phyloP scores from a whole-genome alignment of 345 rosid genomes.

The Combretum micranthum region DNA sequence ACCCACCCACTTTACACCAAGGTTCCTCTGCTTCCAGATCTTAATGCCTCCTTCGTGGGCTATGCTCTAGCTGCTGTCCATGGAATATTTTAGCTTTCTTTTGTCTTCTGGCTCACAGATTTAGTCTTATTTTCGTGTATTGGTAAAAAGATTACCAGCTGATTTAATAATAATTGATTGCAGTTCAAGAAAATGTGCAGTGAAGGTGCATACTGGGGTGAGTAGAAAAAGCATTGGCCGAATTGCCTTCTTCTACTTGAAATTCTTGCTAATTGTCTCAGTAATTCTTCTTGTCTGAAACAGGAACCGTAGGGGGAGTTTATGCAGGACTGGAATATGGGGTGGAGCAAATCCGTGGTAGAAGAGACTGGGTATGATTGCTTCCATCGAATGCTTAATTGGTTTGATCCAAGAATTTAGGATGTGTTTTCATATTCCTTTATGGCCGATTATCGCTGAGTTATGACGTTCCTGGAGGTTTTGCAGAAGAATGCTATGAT shows the following conservation, averaged over 20 bases:
- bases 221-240: constrained; percentile 6
- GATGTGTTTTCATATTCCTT: no score
- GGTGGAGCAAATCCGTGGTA: constrained; percentile 61
- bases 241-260: background rate
- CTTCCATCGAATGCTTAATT: background rate
- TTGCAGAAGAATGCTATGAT: constrained; percentile 88
- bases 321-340: constrained; percentile 77
- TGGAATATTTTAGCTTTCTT: no score
- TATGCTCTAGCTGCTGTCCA: no score
- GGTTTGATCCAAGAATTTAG: background rate
- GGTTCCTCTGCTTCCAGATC: no score
- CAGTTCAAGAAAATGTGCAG: constrained; percentile 88
- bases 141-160: background rate
- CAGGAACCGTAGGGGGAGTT: constrained; percentile 66
- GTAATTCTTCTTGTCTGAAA: background rate
- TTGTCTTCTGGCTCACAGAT: no score
- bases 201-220: constrained; percentile 91
- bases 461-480: background rate
- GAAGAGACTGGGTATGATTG: constrained; percentile 68
- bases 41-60: no score
- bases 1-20: no score
- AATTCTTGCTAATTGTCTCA: no score
- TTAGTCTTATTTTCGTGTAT: no score
- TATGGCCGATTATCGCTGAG: background rate
- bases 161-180: constrained; percentile 10